Evolutionary conservation across 148 eudicot genomes (phyloP).

Genomic region (Rhododendron williamsianum): DNA sequence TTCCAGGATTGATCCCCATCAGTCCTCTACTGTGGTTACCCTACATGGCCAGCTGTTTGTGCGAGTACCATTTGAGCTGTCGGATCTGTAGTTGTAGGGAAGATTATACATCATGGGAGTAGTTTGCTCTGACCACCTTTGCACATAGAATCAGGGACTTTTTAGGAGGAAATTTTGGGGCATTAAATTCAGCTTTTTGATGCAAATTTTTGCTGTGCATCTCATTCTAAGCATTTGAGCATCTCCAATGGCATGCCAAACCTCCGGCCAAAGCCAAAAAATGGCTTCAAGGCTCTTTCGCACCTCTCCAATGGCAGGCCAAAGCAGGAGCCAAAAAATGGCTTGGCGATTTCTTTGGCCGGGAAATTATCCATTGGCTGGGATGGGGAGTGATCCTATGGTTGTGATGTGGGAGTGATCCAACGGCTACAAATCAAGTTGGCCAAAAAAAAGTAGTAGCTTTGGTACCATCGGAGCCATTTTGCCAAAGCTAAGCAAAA

Average conservation of each 20-base stretch:
- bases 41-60: constrained; percentile 86
- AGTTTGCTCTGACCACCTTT: constrained; percentile 8
- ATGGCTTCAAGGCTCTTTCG: background rate
- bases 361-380: background rate
- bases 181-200: background rate
- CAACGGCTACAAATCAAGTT: too few species aligned
- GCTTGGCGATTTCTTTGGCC: background rate
- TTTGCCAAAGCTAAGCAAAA: too few species aligned
- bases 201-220: background rate
- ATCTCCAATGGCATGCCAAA: background rate
- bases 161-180: background rate
- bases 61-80: constrained; percentile 60
- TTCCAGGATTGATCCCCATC: constrained; percentile 90
- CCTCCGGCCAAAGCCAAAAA: background rate
- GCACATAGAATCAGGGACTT: background rate
- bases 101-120: background rate
- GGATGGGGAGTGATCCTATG: background rate
- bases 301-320: background rate
- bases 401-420: too few species aligned
- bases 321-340: background rate
- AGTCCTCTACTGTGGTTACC: constrained; percentile 90
- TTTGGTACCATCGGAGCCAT: too few species aligned
- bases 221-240: background rate
- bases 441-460: too few species aligned
- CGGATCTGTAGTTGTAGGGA: constrained; percentile 20